Base-by-base conservation (phyloP, 2,329 filamentous ascomycete species). In the Penicillium sp. region DNA sequence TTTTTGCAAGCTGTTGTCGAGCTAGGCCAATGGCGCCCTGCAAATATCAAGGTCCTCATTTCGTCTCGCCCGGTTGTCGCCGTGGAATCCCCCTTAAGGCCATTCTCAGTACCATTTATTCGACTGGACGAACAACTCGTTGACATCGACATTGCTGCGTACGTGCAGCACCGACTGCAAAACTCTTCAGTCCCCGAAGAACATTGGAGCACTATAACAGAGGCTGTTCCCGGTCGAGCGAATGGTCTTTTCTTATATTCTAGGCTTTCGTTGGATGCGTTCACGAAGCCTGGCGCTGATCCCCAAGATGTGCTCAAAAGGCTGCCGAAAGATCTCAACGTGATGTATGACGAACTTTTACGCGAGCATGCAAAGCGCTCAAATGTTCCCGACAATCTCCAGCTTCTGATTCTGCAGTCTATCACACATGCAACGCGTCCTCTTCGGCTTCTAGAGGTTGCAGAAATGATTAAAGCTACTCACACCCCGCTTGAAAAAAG, bases 371-470 rank as follows among this genome's bases (percentile, higher is more conserved):
- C 71, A 4, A 27, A 51, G 7, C 64, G 70, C 27, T 73, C 73
- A 1, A 65, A 61, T 9, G 57, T 75, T 0, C 57, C 65, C 0
- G 51, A 53, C 22, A 66, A 73, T 0, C 43, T 74, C 2, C 77
- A 80, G 48, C 41, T 70, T 0, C 55, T 73, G 0, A 71, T 81
- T 21, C 61, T 81, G 3, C 69, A 72, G 41, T 77, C 68, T 49
- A 71, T 76, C 11, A 79, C 76, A 0, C 76, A 79, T 59, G 69
- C 77, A 0, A 67, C 63, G 2, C 69, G 76, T 1, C 76, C 76
- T 0, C 63, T 80, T 9, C 68, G 78, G 4, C 58, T 80, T 11
- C 63, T 79, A 1, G 77, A 81, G 58, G 60, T 80, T 18, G 72
- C 75, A 4, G 56, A 56, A 14, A 53, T 64, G 16, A 42, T 60